Percentiles rank a stretch among this genome's conserved stretches.
phyloP scores from a whole-genome alignment of 305 asterid genomes.

The Fraxinus greggii region DNA sequence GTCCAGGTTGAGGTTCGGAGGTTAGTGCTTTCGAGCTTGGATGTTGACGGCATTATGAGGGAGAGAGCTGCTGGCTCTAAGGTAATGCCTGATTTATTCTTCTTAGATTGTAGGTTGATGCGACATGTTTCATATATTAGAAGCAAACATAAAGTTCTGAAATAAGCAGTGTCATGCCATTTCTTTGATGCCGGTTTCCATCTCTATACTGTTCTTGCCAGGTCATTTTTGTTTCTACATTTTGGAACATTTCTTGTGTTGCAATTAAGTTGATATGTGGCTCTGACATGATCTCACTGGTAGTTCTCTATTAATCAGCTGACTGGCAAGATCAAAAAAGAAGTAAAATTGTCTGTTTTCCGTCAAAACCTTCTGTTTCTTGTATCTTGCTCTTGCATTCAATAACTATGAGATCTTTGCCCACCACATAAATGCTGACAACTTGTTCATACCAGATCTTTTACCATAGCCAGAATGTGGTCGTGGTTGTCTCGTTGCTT shows the following conservation, averaged over 20 bases:
- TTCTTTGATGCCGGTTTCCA: neutral
- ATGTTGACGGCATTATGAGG: constrained; percentile 46
- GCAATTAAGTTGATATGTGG: neutral
- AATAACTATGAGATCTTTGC: neutral
- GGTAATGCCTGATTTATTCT: constrained; percentile 37
- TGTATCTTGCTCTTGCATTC: neutral
- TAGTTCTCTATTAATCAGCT: neutral
- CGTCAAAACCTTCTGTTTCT: neutral
- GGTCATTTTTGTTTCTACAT: neutral
- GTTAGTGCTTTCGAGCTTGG: constrained; percentile 61
- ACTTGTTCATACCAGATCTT: neutral
- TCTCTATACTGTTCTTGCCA: neutral
- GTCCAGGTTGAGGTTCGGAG: constrained; percentile 73
- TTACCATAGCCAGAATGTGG: constrained; percentile 12
- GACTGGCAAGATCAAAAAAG: neutral
- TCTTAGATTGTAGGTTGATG: neutral
- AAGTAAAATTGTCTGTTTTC: neutral
- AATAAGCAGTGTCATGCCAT: neutral
- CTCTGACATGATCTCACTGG: neutral
- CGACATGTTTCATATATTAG: neutral
- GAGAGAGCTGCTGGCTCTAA: constrained; percentile 60
- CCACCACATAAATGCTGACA: neutral
- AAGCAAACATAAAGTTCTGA: neutral
- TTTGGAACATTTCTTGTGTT: neutral
- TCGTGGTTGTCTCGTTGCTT: neutral